Evolutionary conservation across 345 rosid species (phyloP).

Genomic region (Lumnitzera racemosa): DNA sequence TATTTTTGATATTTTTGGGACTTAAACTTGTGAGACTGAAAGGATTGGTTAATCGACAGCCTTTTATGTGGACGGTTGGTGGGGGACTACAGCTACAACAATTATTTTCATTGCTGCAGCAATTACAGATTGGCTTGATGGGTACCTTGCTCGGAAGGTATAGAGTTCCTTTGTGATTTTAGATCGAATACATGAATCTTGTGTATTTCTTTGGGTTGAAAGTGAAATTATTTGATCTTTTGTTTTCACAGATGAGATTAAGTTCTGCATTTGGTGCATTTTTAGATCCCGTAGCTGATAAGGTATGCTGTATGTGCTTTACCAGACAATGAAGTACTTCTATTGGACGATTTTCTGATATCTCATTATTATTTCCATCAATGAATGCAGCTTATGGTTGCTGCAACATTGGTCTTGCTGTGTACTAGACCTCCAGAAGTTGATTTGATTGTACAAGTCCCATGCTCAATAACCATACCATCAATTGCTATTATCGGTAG

Average conservation of each 20-base stretch:
- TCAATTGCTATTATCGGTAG: constrained; percentile 87
- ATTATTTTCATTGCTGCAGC: constrained; percentile 92
- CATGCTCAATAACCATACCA: constrained; percentile 87
- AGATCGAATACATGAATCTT: neutral
- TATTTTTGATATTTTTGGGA: constrained; percentile 2
- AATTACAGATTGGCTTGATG: constrained; percentile 98
- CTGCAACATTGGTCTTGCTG: constrained; percentile 81
- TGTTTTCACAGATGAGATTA: constrained; percentile 63
- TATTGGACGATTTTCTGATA: neutral
- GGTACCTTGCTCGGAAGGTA: constrained; percentile 95
- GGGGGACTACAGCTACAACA: constrained; percentile 89
- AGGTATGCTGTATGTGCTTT: constrained; percentile 36
- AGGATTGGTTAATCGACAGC: constrained; percentile 32
- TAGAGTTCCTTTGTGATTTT: neutral
- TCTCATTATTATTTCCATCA: neutral
- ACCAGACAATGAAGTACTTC: neutral
- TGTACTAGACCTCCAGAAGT: constrained; percentile 70
- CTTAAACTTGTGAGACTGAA: neutral
- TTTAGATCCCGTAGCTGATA: constrained; percentile 98
- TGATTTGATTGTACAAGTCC: constrained; percentile 43
- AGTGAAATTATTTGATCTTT: neutral
- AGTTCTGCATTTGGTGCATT: constrained; percentile 95
- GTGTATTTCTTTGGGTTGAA: neutral
- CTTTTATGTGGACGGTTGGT: constrained; percentile 82
- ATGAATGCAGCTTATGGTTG: constrained; percentile 88